These are phyloP conservation scores for Leucogyrophana mollusca DNA, from an alignment of 768 basidiomycete species.

Conservation along the genomic window DNA sequence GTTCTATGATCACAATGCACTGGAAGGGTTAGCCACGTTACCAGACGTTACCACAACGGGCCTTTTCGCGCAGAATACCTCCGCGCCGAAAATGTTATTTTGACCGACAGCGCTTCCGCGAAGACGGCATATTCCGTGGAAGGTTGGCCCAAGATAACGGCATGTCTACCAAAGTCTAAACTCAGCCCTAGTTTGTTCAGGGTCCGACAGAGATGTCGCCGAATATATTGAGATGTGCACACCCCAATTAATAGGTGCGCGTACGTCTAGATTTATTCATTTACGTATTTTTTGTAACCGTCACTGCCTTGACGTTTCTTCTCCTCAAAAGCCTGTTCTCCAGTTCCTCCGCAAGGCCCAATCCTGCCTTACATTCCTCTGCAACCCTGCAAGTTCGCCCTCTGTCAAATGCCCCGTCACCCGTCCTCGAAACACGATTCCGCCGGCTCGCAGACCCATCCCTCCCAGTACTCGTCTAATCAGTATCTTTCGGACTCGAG, in stretches of 20 bases:
- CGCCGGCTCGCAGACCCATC: constrained; percentile 10
- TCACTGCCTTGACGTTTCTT: constrained; percentile 35
- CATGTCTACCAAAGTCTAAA: constrained; percentile 29
- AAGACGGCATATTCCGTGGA: constrained; percentile 27
- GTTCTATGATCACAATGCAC: too few species aligned
- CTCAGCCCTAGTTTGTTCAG: constrained; percentile 28
- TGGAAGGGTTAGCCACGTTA: too few species aligned
- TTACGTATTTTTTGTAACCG: constrained; percentile 33
- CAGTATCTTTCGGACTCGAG: constrained; percentile 26
- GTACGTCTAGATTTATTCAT: constrained; percentile 14
- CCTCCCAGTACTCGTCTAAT: constrained; percentile 17
- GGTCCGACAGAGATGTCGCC: constrained; percentile 29
- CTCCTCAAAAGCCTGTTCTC: constrained; percentile 31
- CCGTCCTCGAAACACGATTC: constrained; percentile 23
- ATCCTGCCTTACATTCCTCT: constrained; percentile 17
- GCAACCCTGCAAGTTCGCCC: constrained; percentile 24
- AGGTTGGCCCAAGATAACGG: constrained; percentile 23
- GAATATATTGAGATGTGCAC: constrained; percentile 20
- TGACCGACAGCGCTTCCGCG: constrained; percentile 8
- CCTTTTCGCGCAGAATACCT: too few species aligned
- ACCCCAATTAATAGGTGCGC: constrained; percentile 26
- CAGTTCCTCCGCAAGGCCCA: constrained; percentile 22
- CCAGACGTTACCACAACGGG: too few species aligned
- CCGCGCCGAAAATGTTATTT: constrained; percentile 28
- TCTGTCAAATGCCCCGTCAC: constrained; percentile 29